phyloP scores from a whole-genome alignment of 2,329 filamentous ascomycete genomes.

The Pyrenochaeta sp. region DNA sequence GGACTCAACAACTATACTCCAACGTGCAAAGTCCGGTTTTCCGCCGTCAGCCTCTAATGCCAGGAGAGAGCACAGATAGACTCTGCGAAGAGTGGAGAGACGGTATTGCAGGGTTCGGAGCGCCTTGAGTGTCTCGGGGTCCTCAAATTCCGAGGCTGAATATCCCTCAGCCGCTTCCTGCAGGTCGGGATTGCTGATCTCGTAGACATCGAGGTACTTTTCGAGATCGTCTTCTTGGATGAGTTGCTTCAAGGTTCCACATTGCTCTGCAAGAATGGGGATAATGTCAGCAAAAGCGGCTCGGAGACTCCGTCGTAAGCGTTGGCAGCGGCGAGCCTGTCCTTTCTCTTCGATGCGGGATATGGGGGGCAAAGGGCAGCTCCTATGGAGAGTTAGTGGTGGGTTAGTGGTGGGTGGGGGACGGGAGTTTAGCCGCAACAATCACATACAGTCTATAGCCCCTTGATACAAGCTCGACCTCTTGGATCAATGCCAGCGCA shows the following conservation, averaged over 20 bases:
- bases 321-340: conserved; percentile 78
- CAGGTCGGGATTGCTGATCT: conserved; percentile 56
- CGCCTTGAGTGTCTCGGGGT: conserved; percentile 78
- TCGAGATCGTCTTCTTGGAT: conserved; percentile 83
- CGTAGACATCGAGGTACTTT: conserved; percentile 82
- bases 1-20: conserved; percentile 78
- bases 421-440: conserved; percentile 10
- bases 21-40: conserved; percentile 76
- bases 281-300: conserved; percentile 74
- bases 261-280: conserved; percentile 74
- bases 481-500: conserved; percentile 83
- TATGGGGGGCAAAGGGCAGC: conserved; percentile 88
- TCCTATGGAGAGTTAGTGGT: conserved; percentile 62
- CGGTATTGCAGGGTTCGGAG: conserved; percentile 72
- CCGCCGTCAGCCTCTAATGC: conserved; percentile 84
- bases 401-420: conserved; percentile 26
- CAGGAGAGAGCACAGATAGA: conserved; percentile 87
- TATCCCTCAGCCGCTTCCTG: conserved; percentile 61
- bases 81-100: conserved; percentile 80
- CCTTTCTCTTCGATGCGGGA: conserved; percentile 86
- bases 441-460: conserved; percentile 79
- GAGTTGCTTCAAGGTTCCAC: conserved; percentile 72
- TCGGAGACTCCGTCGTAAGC: conserved; percentile 78
- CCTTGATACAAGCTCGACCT: conserved; percentile 92
- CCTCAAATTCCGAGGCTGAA: conserved; percentile 72